These are phyloP conservation scores for Hyaloscypha finlandica DNA, from an alignment of 495 filamentous ascomycete species.

Conservation along the genomic window DNA sequence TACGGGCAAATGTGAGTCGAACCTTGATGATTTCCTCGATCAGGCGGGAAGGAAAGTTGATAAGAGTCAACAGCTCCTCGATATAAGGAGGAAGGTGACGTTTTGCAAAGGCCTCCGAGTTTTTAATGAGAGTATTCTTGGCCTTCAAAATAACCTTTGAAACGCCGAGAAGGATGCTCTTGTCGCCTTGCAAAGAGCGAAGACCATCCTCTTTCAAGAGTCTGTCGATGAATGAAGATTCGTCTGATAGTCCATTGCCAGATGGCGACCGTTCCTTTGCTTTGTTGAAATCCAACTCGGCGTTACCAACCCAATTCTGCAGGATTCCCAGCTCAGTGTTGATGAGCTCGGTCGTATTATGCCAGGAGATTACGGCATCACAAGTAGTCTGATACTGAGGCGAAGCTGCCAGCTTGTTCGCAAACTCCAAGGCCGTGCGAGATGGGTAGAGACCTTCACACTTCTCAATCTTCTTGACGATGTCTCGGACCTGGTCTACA, in stretches of 20 bases:
- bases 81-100: constrained; percentile 96
- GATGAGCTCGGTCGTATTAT: constrained; percentile 97
- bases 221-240: constrained; percentile 92
- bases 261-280: constrained; percentile 52
- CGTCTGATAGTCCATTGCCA: constrained; percentile 73
- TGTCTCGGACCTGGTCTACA: constrained; percentile 81
- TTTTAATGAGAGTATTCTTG: constrained; percentile 86
- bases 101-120: constrained; percentile 80
- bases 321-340: constrained; percentile 89
- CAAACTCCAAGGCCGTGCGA: constrained; percentile 65
- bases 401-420: constrained; percentile 73
- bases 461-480: constrained; percentile 85
- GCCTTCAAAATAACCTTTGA: constrained; percentile 87
- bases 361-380: constrained; percentile 89
- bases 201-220: constrained; percentile 97
- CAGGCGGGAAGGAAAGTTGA: constrained; percentile 93
- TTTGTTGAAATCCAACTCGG: constrained; percentile 87
- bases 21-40: constrained; percentile 97
- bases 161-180: constrained; percentile 81
- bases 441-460: constrained; percentile 85
- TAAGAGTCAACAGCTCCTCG: constrained; percentile 90
- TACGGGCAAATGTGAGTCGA: constrained; percentile 86
- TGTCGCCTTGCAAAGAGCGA: constrained; percentile 82
- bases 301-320: constrained; percentile 95
- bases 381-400: constrained; percentile 74